Percentiles rank a stretch among this genome's conserved stretches.
phyloP scores from a whole-genome alignment of 805 yeast species.

The Lipomyces japonicus region DNA sequence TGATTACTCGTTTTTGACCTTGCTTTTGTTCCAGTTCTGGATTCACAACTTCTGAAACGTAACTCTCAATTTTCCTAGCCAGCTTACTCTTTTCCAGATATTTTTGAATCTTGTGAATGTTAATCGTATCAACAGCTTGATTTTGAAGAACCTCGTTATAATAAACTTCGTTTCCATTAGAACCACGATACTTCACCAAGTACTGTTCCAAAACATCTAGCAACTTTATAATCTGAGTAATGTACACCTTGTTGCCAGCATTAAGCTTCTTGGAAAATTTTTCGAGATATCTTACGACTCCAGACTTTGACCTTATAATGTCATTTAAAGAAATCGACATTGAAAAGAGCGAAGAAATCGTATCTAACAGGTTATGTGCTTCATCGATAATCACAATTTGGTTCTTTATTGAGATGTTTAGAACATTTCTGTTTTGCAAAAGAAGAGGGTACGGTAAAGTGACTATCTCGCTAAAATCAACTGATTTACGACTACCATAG shows the following conservation, averaged over 20 bases:
- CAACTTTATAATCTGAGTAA: constrained; percentile 59
- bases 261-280: constrained; percentile 65
- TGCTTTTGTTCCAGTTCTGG: constrained; percentile 2
- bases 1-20: background rate
- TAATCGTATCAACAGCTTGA: constrained; percentile 65
- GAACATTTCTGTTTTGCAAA: constrained; percentile 58
- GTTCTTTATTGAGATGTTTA: constrained; percentile 57
- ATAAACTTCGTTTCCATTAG: constrained; percentile 52
- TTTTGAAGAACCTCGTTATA: constrained; percentile 52
- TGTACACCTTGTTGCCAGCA: constrained; percentile 65
- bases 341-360: constrained; percentile 67
- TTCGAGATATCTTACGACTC: constrained; percentile 52
- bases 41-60: constrained; percentile 31
- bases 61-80: constrained; percentile 78
- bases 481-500: constrained; percentile 61
- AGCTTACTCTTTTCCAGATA: constrained; percentile 68
- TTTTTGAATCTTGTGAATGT: constrained; percentile 60
- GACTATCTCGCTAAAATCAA: constrained; percentile 63
- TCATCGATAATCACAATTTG: constrained; percentile 82
- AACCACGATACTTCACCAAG: constrained; percentile 18
- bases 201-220: constrained; percentile 46
- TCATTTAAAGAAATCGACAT: constrained; percentile 52
- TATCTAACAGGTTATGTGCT: constrained; percentile 84
- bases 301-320: constrained; percentile 44
- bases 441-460: constrained; percentile 83